These are phyloP conservation scores for Calocera cornea DNA, from an alignment of 768 basidiomycete species.

Conservation along the genomic window DNA sequence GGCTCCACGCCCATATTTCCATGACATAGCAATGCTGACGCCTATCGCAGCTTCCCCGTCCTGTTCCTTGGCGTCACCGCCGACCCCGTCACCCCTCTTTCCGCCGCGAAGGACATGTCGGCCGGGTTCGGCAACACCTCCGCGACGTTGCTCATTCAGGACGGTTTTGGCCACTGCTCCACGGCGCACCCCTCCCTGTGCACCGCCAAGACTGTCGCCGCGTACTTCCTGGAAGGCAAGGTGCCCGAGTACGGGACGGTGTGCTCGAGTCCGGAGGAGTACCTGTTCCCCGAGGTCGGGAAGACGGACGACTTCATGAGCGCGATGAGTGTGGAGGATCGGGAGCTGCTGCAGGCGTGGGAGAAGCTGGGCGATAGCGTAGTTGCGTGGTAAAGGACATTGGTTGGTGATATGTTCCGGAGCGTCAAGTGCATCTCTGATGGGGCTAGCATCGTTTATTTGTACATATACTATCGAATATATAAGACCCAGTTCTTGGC, in stretches of 20 bases:
- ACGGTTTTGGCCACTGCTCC: slow-evolving; percentile 16
- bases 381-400: not conserved
- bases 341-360: not conserved
- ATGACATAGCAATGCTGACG: no score
- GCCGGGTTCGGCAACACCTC: slow-evolving; percentile 8
- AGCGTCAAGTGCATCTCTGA: no score
- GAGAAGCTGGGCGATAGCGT: not conserved
- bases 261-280: slow-evolving; percentile 9
- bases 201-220: slow-evolving; percentile 8
- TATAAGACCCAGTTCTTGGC: no score
- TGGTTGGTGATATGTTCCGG: no score
- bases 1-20: not conserved
- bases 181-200: slow-evolving; percentile 14
- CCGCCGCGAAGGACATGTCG: slow-evolving; percentile 9
- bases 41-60: slow-evolving; percentile 12
- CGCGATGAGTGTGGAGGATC: not conserved
- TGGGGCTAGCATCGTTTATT: no score
- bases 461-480: no score
- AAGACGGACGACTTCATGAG: not conserved
- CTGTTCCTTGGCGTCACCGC: slow-evolving; percentile 13
- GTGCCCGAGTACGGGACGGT: slow-evolving; percentile 9
- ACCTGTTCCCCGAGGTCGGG: slow-evolving; percentile 10
- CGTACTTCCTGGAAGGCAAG: slow-evolving; percentile 14
- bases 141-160: slow-evolving; percentile 12
- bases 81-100: slow-evolving; percentile 17